A percentile compares a stretch with the other conserved stretches of the same genome.
phyloP scores from a whole-genome alignment of 108 stramenopile genomes.

The Epithemia pelagica region DNA sequence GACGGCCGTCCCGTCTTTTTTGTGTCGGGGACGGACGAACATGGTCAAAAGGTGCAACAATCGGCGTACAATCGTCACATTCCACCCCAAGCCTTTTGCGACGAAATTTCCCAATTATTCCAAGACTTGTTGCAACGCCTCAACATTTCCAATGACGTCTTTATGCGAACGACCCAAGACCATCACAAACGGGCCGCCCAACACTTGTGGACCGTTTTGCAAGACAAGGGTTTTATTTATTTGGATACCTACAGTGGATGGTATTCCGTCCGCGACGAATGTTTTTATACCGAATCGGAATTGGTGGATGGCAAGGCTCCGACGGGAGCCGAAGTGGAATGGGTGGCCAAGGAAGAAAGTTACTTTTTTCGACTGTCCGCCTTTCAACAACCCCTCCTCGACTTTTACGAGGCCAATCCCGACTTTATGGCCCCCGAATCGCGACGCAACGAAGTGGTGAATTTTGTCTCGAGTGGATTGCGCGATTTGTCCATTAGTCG shows the following conservation, averaged over 20 bases:
- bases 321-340: conserved; percentile 89
- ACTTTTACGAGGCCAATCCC: conserved; percentile 75
- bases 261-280: conserved; percentile 97
- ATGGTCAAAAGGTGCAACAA: conserved; percentile 95
- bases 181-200: conserved; percentile 73
- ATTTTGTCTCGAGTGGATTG: conserved; percentile 85
- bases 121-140: conserved; percentile 72
- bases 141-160: conserved; percentile 79
- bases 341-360: conserved; percentile 92
- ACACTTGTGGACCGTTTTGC: conserved; percentile 79
- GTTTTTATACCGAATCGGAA: conserved; percentile 92
- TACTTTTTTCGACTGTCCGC: conserved; percentile 93
- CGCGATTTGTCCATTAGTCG: conserved; percentile 87
- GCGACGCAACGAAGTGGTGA: conserved; percentile 79
- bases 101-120: conserved; percentile 72
- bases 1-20: conserved; percentile 88
- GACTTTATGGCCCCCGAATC: conserved; percentile 86
- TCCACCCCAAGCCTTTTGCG: conserved; percentile 78
- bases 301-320: conserved; percentile 91
- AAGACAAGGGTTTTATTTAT: conserved; percentile 84
- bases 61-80: conserved; percentile 67
- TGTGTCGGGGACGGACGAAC: conserved; percentile 95
- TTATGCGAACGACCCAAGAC: conserved; percentile 89
- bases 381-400: conserved; percentile 75
- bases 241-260: conserved; percentile 93